Conservation (phyloP, 1,284 basidiomycete species). For the Irpex rosettiformis region DNA sequence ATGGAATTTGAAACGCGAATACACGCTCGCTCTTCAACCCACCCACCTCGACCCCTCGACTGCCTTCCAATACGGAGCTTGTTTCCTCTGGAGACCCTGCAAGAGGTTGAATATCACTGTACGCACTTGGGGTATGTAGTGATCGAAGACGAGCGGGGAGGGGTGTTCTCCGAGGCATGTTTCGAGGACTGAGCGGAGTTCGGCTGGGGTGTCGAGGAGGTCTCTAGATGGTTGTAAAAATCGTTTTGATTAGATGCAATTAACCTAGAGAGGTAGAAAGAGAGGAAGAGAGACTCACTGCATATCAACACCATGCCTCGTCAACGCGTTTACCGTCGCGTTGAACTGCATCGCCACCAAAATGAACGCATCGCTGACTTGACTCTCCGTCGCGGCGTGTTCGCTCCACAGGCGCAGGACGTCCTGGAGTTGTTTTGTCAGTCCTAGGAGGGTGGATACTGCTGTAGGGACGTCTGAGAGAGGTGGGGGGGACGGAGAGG, state of each 20-base stretch:
- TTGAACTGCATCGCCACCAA: slow-evolving; percentile 94
- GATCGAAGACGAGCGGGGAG: slow-evolving; percentile 66
- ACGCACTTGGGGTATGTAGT: slow-evolving; percentile 79
- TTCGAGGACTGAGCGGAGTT: slow-evolving; percentile 84
- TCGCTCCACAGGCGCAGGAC: slow-evolving; percentile 76
- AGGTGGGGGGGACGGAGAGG: slow-evolving; percentile 12
- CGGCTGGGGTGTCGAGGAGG: slow-evolving; percentile 74
- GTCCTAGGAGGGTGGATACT: slow-evolving; percentile 82
- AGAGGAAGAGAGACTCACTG: slow-evolving; percentile 46
- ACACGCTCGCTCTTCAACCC: too few species aligned
- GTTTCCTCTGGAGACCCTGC: slow-evolving; percentile 80
- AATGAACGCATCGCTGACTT: slow-evolving; percentile 93
- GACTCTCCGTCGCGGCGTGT: slow-evolving; percentile 62
- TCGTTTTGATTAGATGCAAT: not conserved
- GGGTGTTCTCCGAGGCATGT: slow-evolving; percentile 83
- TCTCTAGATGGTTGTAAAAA: slow-evolving; percentile 53
- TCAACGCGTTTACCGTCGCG: slow-evolving; percentile 78
- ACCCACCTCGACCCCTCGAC: slow-evolving; percentile 15
- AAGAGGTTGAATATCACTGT: slow-evolving; percentile 79
- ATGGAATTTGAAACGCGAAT: too few species aligned
- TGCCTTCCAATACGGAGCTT: slow-evolving; percentile 56
- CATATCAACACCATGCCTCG: slow-evolving; percentile 75
- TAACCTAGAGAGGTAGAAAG: slow-evolving; percentile 1
- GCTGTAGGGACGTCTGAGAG: slow-evolving; percentile 54
- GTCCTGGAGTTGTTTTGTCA: slow-evolving; percentile 86